A percentile compares a stretch with the other conserved stretches of the same genome.
phyloP scores from a whole-genome alignment of 2,329 filamentous ascomycete species.

The Colletotrichum sp. region DNA sequence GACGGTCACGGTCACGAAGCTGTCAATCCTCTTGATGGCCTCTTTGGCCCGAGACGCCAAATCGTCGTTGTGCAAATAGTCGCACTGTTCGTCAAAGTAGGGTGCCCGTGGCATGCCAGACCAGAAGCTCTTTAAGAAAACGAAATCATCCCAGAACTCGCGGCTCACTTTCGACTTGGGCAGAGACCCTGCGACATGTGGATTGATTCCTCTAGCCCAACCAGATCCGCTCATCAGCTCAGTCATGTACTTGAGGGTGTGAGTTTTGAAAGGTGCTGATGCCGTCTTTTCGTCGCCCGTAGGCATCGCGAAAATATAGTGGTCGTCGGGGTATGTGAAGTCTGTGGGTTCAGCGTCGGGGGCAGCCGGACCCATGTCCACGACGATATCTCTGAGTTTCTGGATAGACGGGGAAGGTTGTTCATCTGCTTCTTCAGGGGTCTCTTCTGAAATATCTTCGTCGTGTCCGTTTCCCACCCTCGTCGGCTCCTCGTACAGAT shows the following conservation, averaged over 20 bases:
- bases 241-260: neutral
- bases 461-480: neutral
- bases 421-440: neutral
- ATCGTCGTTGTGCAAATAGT: constrained; percentile 1
- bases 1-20: neutral
- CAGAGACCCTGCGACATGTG: neutral
- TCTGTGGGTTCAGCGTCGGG: neutral
- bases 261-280: neutral
- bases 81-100: neutral
- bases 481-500: constrained; percentile 9
- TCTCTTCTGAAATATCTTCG: neutral
- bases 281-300: neutral
- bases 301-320: neutral
- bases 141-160: neutral
- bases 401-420: neutral
- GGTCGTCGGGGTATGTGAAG: neutral
- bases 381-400: neutral
- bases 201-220: neutral
- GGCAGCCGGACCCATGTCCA: neutral
- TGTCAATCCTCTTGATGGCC: neutral
- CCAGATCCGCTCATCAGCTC: constrained; percentile 2
- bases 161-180: neutral
- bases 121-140: neutral
- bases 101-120: neutral
- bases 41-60: neutral